These are phyloP conservation scores for Mollisia scopiformis DNA, from an alignment of 2,329 filamentous ascomycete genomes.

Conservation along the genomic window DNA sequence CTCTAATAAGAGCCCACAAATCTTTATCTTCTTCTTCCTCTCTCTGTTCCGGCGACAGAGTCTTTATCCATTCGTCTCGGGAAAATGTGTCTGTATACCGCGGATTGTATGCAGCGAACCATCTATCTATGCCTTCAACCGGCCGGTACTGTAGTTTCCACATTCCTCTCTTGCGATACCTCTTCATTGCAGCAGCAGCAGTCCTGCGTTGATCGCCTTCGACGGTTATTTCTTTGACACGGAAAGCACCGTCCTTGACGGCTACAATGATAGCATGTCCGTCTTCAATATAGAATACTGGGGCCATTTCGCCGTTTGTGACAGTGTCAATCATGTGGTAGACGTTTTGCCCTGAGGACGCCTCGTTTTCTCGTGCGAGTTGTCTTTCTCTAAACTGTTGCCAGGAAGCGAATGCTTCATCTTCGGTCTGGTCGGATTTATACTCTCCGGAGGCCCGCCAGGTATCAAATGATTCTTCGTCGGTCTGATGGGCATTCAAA, in stretches of 20 bases:
- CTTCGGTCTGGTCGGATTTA: not conserved
- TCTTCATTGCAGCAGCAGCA: constrained; percentile 15
- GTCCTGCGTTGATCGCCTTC: constrained; percentile 18
- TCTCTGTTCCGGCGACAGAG: not conserved
- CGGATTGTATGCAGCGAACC: not conserved
- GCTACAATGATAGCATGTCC: constrained; percentile 20
- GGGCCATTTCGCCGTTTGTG: not conserved
- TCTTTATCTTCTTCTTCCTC: not conserved
- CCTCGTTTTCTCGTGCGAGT: not conserved
- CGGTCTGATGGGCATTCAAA: not conserved
- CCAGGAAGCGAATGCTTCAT: not conserved
- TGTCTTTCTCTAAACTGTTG: not conserved
- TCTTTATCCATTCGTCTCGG: not conserved
- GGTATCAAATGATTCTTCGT: not conserved
- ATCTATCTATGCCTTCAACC: not conserved
- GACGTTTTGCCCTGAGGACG: not conserved
- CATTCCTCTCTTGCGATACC: not conserved
- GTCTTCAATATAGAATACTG: constrained; percentile 15
- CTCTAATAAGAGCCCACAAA: not conserved
- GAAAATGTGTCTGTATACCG: not conserved
- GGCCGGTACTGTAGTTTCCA: not conserved
- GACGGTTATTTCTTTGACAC: constrained; percentile 20
- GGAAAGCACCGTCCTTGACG: constrained; percentile 3
- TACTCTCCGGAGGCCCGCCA: not conserved
- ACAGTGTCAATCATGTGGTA: not conserved